Evolutionary conservation across 352 stramenopile species (phyloP), one percentile per base, ranked within the genome.

Genomic region (Albugo laibachii): DNA sequence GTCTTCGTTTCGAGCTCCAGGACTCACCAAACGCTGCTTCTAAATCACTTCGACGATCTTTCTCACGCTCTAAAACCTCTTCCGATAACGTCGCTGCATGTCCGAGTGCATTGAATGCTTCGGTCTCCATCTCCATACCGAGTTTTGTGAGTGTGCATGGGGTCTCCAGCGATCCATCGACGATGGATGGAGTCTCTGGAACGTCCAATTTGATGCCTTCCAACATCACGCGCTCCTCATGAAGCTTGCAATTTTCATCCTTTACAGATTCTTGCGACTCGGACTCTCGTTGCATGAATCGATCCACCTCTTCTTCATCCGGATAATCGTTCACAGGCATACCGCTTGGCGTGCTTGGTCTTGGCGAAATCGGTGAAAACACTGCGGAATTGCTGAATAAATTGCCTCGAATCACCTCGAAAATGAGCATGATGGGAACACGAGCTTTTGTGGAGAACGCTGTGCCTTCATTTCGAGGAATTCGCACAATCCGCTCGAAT

Each of bases 21-120:
- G 87, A 92, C 61, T 98, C 94, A 13, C 93, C 93, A 66, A 97
- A 98, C 14, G 77, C 78, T 8, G 74, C 74, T 52, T 85, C 71
- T 34, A 93, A 59, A 38, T 88, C 74, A 45, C 78, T 73, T 1
- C 74, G 77, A 6, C 80, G 71, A 41, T 73, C 74, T 40, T 84
- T 84, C 49, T 92, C 78, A 10, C 71, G 69, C 51, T 91, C 78
- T 14, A 92, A 68, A 5, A 66, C 77, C 39, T 87, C 75, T 49
- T 83, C 67, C 21, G 24, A 72, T 79, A 35, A 88, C 54, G 36
- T 65, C 69, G 12, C 68, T 61, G 6, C 56, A 61, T 21, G 80
- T 43, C 20, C 68, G 48, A 20, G 57, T 52, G 24, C 44, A 27
- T 55, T 42, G 10, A 36, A 54, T 1, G 53, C 34, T 20, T 62